Evolutionary conservation across 805 yeast species (phyloP).

Genomic region (Torulaspora franciscae): DNA sequence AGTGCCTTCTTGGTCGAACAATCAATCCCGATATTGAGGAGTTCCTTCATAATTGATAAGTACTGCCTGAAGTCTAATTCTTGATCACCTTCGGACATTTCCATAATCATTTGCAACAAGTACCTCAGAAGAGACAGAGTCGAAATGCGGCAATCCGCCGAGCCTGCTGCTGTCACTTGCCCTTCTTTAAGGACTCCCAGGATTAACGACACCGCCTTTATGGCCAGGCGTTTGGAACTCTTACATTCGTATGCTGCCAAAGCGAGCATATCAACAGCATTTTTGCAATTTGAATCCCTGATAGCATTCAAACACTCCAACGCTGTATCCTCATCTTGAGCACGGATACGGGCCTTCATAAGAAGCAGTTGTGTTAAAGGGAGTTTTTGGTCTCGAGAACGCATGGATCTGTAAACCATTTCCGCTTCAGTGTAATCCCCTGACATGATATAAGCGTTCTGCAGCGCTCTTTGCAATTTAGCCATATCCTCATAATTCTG

Average conservation of each 20-base stretch:
- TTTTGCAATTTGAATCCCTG: constrained; percentile 34
- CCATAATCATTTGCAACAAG: constrained; percentile 34
- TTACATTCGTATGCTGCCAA: constrained; percentile 35
- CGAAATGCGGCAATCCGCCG: constrained; percentile 24
- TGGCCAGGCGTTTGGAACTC: constrained; percentile 23
- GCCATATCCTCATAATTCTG: constrained; percentile 33
- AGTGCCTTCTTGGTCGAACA: constrained; percentile 7
- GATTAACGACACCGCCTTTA: constrained; percentile 26
- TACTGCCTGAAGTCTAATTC: constrained; percentile 3
- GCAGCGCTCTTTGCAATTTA: constrained; percentile 38
- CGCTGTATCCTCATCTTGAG: constrained; percentile 16
- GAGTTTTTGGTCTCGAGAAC: constrained; percentile 17
- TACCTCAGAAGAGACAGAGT: constrained; percentile 26
- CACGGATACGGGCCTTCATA: constrained; percentile 24
- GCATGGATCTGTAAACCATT: constrained; percentile 25
- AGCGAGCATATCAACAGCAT: constrained; percentile 32
- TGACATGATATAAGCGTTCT: constrained; percentile 27
- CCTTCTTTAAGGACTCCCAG: constrained; percentile 26
- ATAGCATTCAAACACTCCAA: constrained; percentile 34
- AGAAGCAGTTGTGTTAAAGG: constrained; percentile 36
- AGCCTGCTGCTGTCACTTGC: constrained; percentile 1
- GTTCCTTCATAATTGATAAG: constrained; percentile 6
- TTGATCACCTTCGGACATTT: constrained; percentile 19
- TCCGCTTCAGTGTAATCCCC: constrained; percentile 23
- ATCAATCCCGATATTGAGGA: constrained; percentile 11